Evolutionary conservation across 2,329 filamentous ascomycete genomes (phyloP).

Genomic region (Mycosphaerella arachidis): DNA sequence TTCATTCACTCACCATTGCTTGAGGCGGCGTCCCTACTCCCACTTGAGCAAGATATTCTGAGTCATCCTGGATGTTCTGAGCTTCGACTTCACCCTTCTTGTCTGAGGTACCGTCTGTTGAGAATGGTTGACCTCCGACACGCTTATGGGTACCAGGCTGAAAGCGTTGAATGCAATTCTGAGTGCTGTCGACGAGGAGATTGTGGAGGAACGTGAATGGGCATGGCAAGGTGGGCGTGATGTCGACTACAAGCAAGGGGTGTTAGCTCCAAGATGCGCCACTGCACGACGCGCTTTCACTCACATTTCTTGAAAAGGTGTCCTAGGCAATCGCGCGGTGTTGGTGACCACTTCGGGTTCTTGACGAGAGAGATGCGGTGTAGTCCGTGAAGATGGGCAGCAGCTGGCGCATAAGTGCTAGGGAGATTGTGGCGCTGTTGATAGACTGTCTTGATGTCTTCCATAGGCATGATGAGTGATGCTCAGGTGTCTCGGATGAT

Average conservation of each 20-base stretch:
- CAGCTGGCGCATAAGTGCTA: conserved; percentile 17
- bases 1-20: conserved; percentile 31
- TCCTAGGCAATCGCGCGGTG: conserved; percentile 21
- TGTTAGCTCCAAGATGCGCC: not conserved
- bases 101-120: conserved; percentile 7
- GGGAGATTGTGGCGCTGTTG: conserved; percentile 20
- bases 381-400: conserved; percentile 16
- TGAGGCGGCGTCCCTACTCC: conserved; percentile 62
- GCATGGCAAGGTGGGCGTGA: conserved; percentile 19
- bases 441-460: conserved; percentile 20
- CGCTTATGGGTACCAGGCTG: conserved; percentile 6
- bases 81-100: conserved; percentile 22
- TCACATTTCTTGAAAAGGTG: conserved; percentile 25
- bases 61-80: conserved; percentile 64
- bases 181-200: conserved; percentile 8
- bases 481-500: not conserved
- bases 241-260: conserved; percentile 8
- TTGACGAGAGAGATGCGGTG: conserved; percentile 25
- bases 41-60: conserved; percentile 61
- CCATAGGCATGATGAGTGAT: conserved; percentile 9
- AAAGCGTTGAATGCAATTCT: conserved; percentile 9
- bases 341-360: conserved; percentile 23
- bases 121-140: conserved; percentile 11
- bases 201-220: conserved; percentile 20
- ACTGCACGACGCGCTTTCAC: not conserved